Evolutionary conservation across 495 filamentous ascomycete species (phyloP), one percentile per base, ranked within the genome.

Genomic region (Aspergillus sclerotioniger): DNA sequence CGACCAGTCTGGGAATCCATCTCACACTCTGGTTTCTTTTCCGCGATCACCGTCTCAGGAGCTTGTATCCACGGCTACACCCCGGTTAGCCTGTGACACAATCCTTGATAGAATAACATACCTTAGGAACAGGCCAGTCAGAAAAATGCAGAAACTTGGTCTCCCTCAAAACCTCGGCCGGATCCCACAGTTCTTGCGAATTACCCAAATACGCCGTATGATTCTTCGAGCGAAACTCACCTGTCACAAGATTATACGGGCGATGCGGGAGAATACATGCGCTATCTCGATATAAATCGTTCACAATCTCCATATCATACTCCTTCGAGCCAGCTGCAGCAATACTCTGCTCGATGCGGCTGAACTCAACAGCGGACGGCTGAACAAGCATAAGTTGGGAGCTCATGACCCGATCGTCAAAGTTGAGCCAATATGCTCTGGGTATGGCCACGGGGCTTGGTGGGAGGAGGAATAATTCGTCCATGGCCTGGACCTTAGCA

Each of bases 281-380:
- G 28, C 61, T 78, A 21, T 82, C 73, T 1, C 67, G 69, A 53
- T 86, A 90, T 20, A 89, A 73, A 4, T 73, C 61, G 63, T 90
- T 90, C 21, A 90, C 61, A 8, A 90, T 80, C 56, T 90, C 86
- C 85, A 86, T 86, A 57, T 87, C 82, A 52, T 80, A 85, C 16
- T 77, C 75, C 32, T 72, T 63, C 16, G 63, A 48, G 3, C 37
- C 17, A 5, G 31, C 51, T 15, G 41, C 33, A 9, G 50, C 17
- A 33, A 53, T 25, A 3, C 35, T 49, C 5, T 45, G 16, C 28
- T 71, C 54, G n/a, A 85, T 67, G 20, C 74, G 77, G 7, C 65
- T 61, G 29, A 83, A 82, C 19, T 78, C 76, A 9, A 63, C 47
- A 4, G 62, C 61, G 25, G 78, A 80, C 0, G 86, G 85, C 43